phyloP scores from a whole-genome alignment of 75 land plant species.

The Gnetum montanum region DNA sequence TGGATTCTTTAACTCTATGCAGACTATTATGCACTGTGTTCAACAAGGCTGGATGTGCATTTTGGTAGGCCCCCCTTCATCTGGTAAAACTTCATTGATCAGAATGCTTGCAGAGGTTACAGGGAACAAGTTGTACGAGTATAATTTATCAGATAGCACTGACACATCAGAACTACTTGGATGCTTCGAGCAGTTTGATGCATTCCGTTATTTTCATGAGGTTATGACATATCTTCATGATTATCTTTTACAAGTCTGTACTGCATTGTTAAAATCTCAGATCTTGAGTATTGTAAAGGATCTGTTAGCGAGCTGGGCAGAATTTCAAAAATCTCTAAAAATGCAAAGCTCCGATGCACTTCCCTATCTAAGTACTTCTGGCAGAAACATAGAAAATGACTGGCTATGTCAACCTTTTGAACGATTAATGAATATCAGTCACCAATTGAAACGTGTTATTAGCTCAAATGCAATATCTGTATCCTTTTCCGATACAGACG shows the following conservation, averaged over 20 bases:
- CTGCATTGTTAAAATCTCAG: slow-evolving; percentile 14
- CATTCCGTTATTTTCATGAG: slow-evolving; percentile 42
- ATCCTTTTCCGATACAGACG: slow-evolving; percentile 34
- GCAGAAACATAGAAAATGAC: slow-evolving; percentile 7
- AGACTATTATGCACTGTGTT: slow-evolving; percentile 74
- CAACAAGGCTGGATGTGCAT: slow-evolving; percentile 81
- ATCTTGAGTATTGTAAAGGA: slow-evolving; percentile 17
- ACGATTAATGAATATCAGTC: slow-evolving; percentile 26
- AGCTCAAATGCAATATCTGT: slow-evolving; percentile 11
- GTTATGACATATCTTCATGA: slow-evolving; percentile 31
- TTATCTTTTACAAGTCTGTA: slow-evolving; percentile 33
- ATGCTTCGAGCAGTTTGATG: slow-evolving; percentile 93
- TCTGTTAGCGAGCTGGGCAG: slow-evolving; percentile 47
- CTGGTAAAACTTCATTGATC: slow-evolving; percentile 86
- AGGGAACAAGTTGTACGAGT: slow-evolving; percentile 69
- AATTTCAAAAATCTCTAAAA: slow-evolving; percentile 23
- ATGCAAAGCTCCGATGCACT: neutral
- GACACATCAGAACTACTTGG: slow-evolving; percentile 97
- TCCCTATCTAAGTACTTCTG: neutral
- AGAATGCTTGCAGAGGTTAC: slow-evolving; percentile 72
- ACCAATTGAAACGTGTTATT: slow-evolving; percentile 16
- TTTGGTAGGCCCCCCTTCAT: slow-evolving; percentile 81
- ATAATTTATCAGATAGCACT: slow-evolving; percentile 72
- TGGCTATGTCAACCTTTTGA: slow-evolving; percentile 5
- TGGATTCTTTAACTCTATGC: slow-evolving; percentile 39